Percentiles rank a stretch among this genome's conserved stretches.
Evolutionary conservation across 2,329 filamentous ascomycete species (phyloP).

Genomic region (Diaporthe citriasiana): DNA sequence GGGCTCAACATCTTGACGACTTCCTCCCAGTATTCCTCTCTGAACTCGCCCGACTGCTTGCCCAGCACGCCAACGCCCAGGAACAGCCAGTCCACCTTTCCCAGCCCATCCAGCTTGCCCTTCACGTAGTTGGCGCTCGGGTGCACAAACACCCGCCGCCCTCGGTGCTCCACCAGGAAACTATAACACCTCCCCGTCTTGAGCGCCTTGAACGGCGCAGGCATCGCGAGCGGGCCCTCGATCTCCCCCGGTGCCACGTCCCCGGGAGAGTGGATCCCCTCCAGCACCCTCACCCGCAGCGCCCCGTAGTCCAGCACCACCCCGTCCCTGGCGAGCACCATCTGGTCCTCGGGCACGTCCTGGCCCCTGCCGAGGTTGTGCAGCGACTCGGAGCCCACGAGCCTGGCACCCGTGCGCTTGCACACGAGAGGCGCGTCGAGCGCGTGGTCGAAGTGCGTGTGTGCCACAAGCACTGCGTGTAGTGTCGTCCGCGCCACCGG

Average conservation of each 20-base stretch:
- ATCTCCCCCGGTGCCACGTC: conserved; percentile 29
- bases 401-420: conserved; percentile 1
- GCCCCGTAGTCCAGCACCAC: conserved; percentile 4
- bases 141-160: conserved; percentile 18
- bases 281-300: conserved; percentile 26
- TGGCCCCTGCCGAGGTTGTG: conserved; percentile 26
- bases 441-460: conserved; percentile 22
- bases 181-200: conserved; percentile 23
- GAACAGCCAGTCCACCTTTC: conserved; percentile 19
- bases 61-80: conserved; percentile 21
- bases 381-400: conserved; percentile 27
- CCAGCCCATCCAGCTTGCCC: conserved; percentile 4
- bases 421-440: conserved; percentile 25
- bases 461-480: conserved; percentile 16
- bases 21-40: conserved; percentile 12
- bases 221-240: conserved; percentile 25
- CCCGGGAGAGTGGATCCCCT: conserved; percentile 23
- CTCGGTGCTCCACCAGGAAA: conserved; percentile 8
- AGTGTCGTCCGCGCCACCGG: neutral
- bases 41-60: conserved; percentile 18
- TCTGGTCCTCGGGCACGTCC: conserved; percentile 15
- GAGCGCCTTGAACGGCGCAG: conserved; percentile 17
- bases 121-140: conserved; percentile 26
- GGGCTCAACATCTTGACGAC: conserved; percentile 2
- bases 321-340: conserved; percentile 15